Evolutionary conservation across 805 yeast species (phyloP).

Genomic region (Blastobotrys terrestris): DNA sequence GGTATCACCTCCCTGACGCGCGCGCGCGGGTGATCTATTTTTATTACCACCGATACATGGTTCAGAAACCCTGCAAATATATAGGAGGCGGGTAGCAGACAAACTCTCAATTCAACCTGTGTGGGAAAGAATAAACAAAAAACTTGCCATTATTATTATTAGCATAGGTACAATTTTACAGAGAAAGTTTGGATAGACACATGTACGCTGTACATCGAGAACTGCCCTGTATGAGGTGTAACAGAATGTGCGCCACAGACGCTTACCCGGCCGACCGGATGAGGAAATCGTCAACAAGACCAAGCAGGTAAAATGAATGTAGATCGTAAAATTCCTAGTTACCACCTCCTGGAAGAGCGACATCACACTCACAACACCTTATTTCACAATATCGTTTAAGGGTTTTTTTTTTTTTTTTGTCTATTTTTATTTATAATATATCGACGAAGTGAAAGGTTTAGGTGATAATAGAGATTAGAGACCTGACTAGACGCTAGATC

Average conservation of each 20-base stretch:
- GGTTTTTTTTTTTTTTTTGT: background rate
- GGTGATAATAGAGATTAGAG: background rate
- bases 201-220: background rate
- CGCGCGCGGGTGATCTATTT: background rate
- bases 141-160: too few relatives aligned
- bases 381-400: background rate
- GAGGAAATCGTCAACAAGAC: background rate
- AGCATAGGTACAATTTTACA: too few relatives aligned
- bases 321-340: background rate
- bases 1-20: background rate
- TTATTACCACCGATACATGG: background rate
- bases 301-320: background rate
- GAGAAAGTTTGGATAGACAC: too few relatives aligned
- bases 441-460: too few relatives aligned
- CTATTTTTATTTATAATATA: too few relatives aligned
- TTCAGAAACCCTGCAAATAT: background rate
- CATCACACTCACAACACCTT: background rate
- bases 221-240: background rate
- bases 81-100: background rate
- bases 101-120: too few relatives aligned
- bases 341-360: background rate
- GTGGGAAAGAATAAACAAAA: too few relatives aligned
- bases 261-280: background rate
- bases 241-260: background rate
- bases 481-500: background rate